These are phyloP conservation scores for Kitagawia praeruptora DNA, from an alignment of 129 eudicot species.

Conservation along the genomic window DNA sequence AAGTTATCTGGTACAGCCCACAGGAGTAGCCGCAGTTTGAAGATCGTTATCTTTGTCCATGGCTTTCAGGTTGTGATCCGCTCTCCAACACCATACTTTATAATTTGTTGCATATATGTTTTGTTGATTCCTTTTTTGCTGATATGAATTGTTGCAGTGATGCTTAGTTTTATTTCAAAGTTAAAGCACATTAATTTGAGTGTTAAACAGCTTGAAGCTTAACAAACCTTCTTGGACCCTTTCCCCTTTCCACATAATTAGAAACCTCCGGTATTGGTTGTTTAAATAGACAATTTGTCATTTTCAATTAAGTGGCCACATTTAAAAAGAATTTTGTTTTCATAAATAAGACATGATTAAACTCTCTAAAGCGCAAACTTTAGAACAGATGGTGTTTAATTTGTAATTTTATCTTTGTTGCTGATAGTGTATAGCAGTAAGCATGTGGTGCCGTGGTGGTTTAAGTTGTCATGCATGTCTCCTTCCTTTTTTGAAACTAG, in stretches of 20 bases:
- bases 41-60: slow-evolving; percentile 89
- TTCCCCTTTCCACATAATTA: too few species aligned
- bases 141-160: background rate
- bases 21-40: slow-evolving; percentile 60
- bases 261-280: background rate
- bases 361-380: background rate
- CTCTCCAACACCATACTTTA: background rate
- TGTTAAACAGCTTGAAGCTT: background rate
- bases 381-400: background rate
- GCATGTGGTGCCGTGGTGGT: background rate
- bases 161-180: background rate
- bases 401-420: background rate
- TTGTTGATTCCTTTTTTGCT: background rate
- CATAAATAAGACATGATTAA: background rate
- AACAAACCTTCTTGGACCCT: background rate
- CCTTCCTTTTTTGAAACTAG: background rate
- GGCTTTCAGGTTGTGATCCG: slow-evolving; percentile 75
- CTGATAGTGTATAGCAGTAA: background rate
- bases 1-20: slow-evolving; percentile 33
- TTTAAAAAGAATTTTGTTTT: background rate
- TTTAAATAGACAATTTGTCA: background rate
- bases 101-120: background rate
- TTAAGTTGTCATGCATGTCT: background rate
- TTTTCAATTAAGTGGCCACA: background rate
- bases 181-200: background rate